Evolutionary conservation across 306 rosid genomes (phyloP).

Genomic region (Spatholobus suberectus): DNA sequence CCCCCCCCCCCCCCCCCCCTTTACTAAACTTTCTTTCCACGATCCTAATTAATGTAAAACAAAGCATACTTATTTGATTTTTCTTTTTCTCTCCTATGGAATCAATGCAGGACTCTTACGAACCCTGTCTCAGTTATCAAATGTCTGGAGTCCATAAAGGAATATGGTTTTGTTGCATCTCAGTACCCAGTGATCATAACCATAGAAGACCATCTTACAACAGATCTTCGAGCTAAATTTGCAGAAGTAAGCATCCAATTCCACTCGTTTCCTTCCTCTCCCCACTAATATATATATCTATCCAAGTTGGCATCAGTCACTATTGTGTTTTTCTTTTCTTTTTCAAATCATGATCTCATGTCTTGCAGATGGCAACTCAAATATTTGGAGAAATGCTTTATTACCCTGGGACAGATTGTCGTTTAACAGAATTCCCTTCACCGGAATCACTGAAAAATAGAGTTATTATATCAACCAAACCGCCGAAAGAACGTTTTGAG

Average conservation of each 20-base stretch:
- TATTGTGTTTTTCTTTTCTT: constrained; percentile 10
- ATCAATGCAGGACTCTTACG: constrained; percentile 80
- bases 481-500: constrained; percentile 66
- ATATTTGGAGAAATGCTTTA: constrained; percentile 77
- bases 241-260: constrained; percentile 73
- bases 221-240: constrained; percentile 76
- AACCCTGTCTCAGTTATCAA: constrained; percentile 74
- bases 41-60: no score
- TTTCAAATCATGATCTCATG: constrained; percentile 23
- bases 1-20: no score
- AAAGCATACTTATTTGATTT: not conserved
- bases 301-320: not conserved
- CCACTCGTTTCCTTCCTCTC: no score
- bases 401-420: constrained; percentile 59
- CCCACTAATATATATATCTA: not conserved
- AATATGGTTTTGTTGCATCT: constrained; percentile 79
- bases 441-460: constrained; percentile 76
- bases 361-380: constrained; percentile 69
- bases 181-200: constrained; percentile 89
- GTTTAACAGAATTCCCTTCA: constrained; percentile 81
- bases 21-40: no score
- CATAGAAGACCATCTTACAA: constrained; percentile 91
- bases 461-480: constrained; percentile 83
- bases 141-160: constrained; percentile 78
- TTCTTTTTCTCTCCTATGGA: constrained; percentile 3